phyloP scores from a whole-genome alignment of 345 rosid genomes.

The Laguncularia racemosa region DNA sequence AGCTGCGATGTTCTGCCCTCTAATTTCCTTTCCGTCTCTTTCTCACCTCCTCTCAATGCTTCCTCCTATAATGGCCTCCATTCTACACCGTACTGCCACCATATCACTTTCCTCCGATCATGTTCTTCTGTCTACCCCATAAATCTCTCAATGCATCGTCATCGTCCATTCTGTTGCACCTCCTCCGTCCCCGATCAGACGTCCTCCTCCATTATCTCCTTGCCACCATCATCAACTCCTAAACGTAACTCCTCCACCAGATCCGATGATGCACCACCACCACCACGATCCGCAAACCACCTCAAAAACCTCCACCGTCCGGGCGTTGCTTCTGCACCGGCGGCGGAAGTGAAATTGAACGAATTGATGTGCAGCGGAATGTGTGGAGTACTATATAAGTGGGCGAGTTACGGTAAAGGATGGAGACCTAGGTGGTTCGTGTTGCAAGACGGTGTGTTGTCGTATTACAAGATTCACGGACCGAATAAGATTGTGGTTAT shows the following conservation, averaged over 20 bases:
- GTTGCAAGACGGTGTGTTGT: constrained; percentile 91
- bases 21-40: too few relatives aligned
- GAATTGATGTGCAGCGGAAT: constrained; percentile 88
- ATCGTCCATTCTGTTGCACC: constrained; percentile 15
- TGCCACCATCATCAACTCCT: not conserved
- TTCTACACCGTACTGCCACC: too few relatives aligned
- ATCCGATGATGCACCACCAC: constrained; percentile 26
- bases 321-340: constrained; percentile 4
- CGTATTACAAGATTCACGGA: constrained; percentile 90
- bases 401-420: constrained; percentile 98
- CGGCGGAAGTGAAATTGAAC: constrained; percentile 56
- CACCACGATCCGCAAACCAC: constrained; percentile 23
- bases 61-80: too few relatives aligned
- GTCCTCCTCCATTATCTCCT: constrained; percentile 8
- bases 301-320: constrained; percentile 10
- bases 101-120: too few relatives aligned
- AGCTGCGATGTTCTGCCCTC: too few relatives aligned
- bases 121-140: too few relatives aligned
- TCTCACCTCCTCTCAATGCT: too few relatives aligned
- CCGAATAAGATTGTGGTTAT: constrained; percentile 78
- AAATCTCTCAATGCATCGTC: too few relatives aligned
- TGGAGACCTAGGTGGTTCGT: constrained; percentile 98
- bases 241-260: constrained; percentile 5
- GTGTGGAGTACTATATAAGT: constrained; percentile 73
- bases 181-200: constrained; percentile 41